Evolutionary conservation across 768 basidiomycete genomes (phyloP).

Genomic region (Mrakia blollopis): DNA sequence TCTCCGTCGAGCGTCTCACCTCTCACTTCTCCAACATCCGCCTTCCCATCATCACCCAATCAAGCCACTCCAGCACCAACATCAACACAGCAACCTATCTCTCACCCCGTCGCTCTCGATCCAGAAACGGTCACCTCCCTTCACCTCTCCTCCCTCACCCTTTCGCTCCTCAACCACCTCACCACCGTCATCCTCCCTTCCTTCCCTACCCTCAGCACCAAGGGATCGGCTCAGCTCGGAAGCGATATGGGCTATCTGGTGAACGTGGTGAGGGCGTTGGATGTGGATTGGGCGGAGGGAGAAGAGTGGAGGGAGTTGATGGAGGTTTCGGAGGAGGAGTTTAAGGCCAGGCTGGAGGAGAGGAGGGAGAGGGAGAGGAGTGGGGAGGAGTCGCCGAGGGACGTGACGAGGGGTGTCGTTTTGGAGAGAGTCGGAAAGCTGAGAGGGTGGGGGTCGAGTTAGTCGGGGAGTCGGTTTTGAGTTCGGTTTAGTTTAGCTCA

Average conservation of each 20-base stretch:
- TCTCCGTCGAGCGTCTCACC: constrained; percentile 44
- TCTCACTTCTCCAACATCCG: not conserved
- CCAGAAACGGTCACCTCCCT: constrained; percentile 79
- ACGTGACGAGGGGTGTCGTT: not conserved
- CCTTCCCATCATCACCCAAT: constrained; percentile 27
- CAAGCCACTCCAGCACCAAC: constrained; percentile 39
- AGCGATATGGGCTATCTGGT: constrained; percentile 84
- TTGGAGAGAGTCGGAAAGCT: not conserved
- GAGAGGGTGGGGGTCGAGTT: constrained; percentile 14
- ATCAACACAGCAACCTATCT: not conserved
- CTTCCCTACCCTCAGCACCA: constrained; percentile 56
- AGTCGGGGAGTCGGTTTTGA: not conserved
- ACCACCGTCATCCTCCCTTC: constrained; percentile 64
- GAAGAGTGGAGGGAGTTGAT: constrained; percentile 14
- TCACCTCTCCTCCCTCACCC: constrained; percentile 88
- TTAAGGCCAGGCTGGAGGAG: constrained; percentile 33
- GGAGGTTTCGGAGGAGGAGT: constrained; percentile 49
- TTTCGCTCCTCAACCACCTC: constrained; percentile 69
- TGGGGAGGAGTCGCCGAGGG: constrained; percentile 9
- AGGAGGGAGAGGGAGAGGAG: not conserved
- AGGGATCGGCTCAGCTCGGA: constrained; percentile 68
- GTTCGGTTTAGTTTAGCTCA: too few species aligned
- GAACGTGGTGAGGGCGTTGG: constrained; percentile 83
- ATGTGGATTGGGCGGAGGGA: constrained; percentile 70
- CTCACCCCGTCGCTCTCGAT: constrained; percentile 46